A percentile compares a stretch with the other conserved stretches of the same genome.
Conservation (phyloP, 495 filamentous ascomycete species). For the Penicillium fimorum region DNA sequence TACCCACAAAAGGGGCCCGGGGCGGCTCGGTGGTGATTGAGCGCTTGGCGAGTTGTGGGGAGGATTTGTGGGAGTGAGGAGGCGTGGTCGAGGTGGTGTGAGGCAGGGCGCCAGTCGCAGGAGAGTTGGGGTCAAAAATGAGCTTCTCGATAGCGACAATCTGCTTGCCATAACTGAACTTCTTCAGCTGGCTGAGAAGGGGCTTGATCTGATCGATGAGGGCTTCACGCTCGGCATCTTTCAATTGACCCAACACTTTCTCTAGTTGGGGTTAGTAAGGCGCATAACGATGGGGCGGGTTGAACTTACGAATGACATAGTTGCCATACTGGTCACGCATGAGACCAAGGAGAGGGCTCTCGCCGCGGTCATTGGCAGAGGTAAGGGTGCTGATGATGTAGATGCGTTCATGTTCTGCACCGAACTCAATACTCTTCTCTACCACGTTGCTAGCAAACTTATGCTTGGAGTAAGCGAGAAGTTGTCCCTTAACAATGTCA, state of each 20-base stretch:
- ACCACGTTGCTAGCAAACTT: slow-evolving; percentile 98
- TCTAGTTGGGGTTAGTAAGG: slow-evolving; percentile 50
- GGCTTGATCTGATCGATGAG: slow-evolving; percentile 74
- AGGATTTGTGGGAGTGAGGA: slow-evolving; percentile 48
- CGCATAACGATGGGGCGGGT: background rate
- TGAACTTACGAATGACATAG: slow-evolving; percentile 91
- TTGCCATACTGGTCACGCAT: slow-evolving; percentile 95
- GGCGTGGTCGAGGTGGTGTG: slow-evolving; percentile 41
- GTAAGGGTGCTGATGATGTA: slow-evolving; percentile 70
- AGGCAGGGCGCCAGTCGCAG: slow-evolving; percentile 22
- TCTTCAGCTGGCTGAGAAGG: slow-evolving; percentile 69
- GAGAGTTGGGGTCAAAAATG: slow-evolving; percentile 44
- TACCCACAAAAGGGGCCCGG: slow-evolving; percentile 34
- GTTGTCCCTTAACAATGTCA: slow-evolving; percentile 63
- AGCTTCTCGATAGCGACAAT: slow-evolving; percentile 69
- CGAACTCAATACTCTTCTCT: slow-evolving; percentile 84
- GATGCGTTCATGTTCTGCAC: slow-evolving; percentile 64
- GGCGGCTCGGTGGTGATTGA: slow-evolving; percentile 34
- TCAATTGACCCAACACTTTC: slow-evolving; percentile 71
- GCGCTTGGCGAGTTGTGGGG: slow-evolving; percentile 43
- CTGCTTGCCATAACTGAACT: slow-evolving; percentile 74
- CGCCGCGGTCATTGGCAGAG: slow-evolving; percentile 57
- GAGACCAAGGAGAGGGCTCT: slow-evolving; percentile 65
- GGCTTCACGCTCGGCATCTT: slow-evolving; percentile 59
- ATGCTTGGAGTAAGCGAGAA: slow-evolving; percentile 82